A percentile compares a stretch with the other conserved stretches of the same genome.
phyloP scores from a whole-genome alignment of 805 yeast genomes.

The Candida golubevii region DNA sequence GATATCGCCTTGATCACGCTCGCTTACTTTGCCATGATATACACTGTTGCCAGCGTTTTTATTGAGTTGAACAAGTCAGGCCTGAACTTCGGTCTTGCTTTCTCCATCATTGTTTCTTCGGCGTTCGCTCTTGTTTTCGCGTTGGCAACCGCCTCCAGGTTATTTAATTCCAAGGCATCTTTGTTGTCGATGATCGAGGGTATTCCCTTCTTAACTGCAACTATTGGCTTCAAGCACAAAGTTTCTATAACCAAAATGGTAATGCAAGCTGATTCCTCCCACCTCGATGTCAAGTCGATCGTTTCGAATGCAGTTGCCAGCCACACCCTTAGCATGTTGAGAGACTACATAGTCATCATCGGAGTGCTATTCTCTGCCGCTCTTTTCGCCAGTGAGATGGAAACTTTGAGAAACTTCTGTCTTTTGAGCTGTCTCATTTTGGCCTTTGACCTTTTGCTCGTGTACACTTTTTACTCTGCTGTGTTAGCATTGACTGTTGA shows the following conservation, averaged over 20 bases:
- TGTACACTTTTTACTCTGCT: slow-evolving; percentile 79
- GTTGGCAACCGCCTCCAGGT: slow-evolving; percentile 49
- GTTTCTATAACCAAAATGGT: slow-evolving; percentile 64
- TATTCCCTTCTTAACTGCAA: slow-evolving; percentile 86
- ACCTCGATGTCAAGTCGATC: slow-evolving; percentile 38
- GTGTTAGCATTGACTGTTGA: slow-evolving; percentile 84
- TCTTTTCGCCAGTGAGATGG: slow-evolving; percentile 59
- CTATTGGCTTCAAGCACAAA: slow-evolving; percentile 88
- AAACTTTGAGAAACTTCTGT: slow-evolving; percentile 78
- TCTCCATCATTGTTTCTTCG: slow-evolving; percentile 73
- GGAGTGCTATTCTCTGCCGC: slow-evolving; percentile 66
- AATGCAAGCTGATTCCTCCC: slow-evolving; percentile 34
- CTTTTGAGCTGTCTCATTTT: slow-evolving; percentile 67
- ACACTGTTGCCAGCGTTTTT: slow-evolving; percentile 71
- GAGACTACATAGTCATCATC: slow-evolving; percentile 73
- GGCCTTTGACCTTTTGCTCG: slow-evolving; percentile 64
- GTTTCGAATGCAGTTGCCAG: slow-evolving; percentile 40
- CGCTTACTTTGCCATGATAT: slow-evolving; percentile 86
- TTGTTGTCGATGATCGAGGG: slow-evolving; percentile 81
- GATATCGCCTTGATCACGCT: slow-evolving; percentile 74
- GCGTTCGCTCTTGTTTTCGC: slow-evolving; percentile 83
- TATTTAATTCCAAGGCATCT: slow-evolving; percentile 59
- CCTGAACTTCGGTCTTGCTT: slow-evolving; percentile 82
- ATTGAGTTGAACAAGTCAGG: slow-evolving; percentile 73
- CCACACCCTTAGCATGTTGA: slow-evolving; percentile 51